Evolutionary conservation across 2,329 filamentous ascomycete species (phyloP).

Genomic region (Fusarium chuoi): DNA sequence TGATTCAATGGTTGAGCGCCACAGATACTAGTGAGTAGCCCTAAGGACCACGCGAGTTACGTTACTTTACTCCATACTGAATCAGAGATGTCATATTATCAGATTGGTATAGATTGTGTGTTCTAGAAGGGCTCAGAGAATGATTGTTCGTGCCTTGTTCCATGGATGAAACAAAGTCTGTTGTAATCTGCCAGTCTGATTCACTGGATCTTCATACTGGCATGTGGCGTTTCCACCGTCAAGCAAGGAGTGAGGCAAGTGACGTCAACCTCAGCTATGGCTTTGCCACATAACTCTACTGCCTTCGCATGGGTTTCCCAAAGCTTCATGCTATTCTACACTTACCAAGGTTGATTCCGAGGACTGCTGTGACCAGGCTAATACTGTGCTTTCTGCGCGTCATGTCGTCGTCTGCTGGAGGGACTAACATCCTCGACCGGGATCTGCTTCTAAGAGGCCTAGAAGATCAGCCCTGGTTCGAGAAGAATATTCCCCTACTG

Average conservation of each 20-base stretch:
- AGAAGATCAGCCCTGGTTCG: neutral
- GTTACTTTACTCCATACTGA: neutral
- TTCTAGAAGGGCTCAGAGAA: neutral
- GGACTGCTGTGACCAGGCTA: neutral
- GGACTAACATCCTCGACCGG: neutral
- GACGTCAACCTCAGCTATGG: neutral
- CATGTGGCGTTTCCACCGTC: neutral
- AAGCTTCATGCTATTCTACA: neutral
- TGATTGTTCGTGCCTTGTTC: rapidly evolving
- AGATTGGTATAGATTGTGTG: neutral
- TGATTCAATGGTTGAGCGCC: neutral
- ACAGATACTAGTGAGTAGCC: neutral
- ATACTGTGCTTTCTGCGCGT: rapidly evolving
- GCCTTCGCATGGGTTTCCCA: too few relatives aligned
- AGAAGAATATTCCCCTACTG: neutral
- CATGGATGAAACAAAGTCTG: rapidly evolving
- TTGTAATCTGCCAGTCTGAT: too few relatives aligned
- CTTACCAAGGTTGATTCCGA: neutral
- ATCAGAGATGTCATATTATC: neutral
- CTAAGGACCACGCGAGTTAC: neutral
- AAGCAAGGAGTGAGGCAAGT: neutral
- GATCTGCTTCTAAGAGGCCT: neutral
- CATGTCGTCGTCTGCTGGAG: neutral
- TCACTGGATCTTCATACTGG: too few relatives aligned
- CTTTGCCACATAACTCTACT: neutral